phyloP scores from a whole-genome alignment of 768 basidiomycete species.

The Scleroderma bovista region DNA sequence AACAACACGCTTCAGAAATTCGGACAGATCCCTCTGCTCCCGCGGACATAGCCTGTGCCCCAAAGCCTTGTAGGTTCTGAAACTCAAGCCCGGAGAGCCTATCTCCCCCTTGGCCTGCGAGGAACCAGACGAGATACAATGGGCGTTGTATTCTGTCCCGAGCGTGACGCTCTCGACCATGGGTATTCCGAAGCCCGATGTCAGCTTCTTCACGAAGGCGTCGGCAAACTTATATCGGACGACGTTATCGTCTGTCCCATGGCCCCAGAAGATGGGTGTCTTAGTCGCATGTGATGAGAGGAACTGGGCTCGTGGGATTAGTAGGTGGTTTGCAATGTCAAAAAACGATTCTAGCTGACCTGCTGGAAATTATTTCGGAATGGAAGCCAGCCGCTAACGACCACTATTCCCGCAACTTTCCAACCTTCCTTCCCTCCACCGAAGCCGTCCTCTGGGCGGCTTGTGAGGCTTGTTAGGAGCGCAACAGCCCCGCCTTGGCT shows the following conservation, averaged over 20 bases:
- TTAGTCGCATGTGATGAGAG: slow-evolving; percentile 50
- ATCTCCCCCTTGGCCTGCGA: slow-evolving; percentile 14
- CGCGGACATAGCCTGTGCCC: slow-evolving; percentile 58
- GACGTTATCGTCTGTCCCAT: slow-evolving; percentile 72
- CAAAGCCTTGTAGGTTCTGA: slow-evolving; percentile 61
- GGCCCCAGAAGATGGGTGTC: slow-evolving; percentile 83
- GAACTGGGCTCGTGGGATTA: slow-evolving; percentile 41
- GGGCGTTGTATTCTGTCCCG: slow-evolving; percentile 19
- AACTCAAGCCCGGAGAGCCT: slow-evolving; percentile 48
- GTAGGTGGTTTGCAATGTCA: neutral
- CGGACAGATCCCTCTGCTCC: slow-evolving; percentile 66
- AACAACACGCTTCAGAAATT: slow-evolving; percentile 62
- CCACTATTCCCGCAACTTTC: slow-evolving; percentile 66
- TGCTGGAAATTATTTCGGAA: slow-evolving; percentile 58
- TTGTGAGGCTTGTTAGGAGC: slow-evolving; percentile 60
- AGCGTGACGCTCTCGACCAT: slow-evolving; percentile 31
- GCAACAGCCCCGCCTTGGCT: slow-evolving; percentile 81
- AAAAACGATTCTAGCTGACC: slow-evolving; percentile 35
- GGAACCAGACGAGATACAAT: slow-evolving; percentile 7
- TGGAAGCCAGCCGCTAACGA: slow-evolving; percentile 78
- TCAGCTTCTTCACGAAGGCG: slow-evolving; percentile 53
- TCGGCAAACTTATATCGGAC: slow-evolving; percentile 53
- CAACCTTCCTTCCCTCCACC: slow-evolving; percentile 36
- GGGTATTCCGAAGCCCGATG: slow-evolving; percentile 46
- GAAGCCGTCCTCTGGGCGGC: slow-evolving; percentile 20